A percentile compares a stretch with the other conserved stretches of the same genome.
Conservation (phyloP, 2,329 filamentous ascomycete genomes). For the Zymoseptoria ardabiliae region DNA sequence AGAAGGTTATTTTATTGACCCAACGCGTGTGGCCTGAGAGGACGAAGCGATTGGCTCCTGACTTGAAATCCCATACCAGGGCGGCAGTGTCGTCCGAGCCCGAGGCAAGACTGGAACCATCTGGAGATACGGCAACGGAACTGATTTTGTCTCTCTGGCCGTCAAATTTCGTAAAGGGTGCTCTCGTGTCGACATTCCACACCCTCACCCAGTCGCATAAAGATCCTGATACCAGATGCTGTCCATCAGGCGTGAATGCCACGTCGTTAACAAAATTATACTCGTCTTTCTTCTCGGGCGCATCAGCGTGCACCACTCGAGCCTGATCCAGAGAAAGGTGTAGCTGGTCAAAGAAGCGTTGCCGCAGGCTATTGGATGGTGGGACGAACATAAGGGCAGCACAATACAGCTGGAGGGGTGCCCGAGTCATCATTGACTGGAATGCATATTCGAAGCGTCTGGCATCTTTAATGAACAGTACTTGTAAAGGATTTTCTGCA, state of each 20-base stretch:
- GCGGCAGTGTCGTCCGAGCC: conserved; percentile 9
- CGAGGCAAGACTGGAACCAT: conserved; percentile 10
- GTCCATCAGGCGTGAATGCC: conserved; percentile 4
- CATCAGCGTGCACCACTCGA: neutral
- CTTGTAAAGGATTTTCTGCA: neutral
- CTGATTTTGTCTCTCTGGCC: neutral
- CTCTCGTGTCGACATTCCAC: neutral
- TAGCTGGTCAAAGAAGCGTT: neutral
- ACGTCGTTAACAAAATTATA: neutral
- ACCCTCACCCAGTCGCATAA: neutral
- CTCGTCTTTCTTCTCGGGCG: neutral
- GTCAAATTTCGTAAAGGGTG: neutral
- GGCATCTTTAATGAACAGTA: neutral
- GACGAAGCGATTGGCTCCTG: neutral
- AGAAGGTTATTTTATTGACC: conserved; percentile 24
- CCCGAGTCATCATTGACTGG: neutral
- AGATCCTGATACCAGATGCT: conserved; percentile 2
- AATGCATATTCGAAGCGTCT: neutral
- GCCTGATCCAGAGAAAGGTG: neutral
- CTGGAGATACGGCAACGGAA: neutral
- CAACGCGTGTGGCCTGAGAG: conserved; percentile 17
- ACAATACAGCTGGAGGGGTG: neutral
- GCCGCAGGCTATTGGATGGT: neutral
- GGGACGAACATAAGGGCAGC: neutral
- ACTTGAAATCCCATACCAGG: neutral